Evolutionary conservation across 768 basidiomycete genomes (phyloP), one percentile per base, ranked within the genome.

Genomic region (Favolaschia claudopus): DNA sequence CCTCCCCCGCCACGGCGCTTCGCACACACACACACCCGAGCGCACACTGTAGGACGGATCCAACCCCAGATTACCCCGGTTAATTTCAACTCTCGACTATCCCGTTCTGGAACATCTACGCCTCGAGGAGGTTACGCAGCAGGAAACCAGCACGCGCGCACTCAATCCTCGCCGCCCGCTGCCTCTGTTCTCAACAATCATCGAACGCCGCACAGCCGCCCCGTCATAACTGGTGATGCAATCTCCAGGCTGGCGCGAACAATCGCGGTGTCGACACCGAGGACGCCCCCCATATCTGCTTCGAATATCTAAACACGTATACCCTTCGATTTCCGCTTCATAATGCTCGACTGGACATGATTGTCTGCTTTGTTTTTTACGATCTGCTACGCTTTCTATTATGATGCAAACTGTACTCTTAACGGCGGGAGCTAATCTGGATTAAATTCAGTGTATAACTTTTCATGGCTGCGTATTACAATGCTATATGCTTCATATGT

Each of bases 151-250:
- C 85, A 87, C 65, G 68, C 79, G 7, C 85, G 89, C 36, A 89
- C 86, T 38, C 89, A 88, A 62, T 91, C 91, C 0, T 81, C 89
- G 8, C 87, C 88, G 14, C 82, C 86, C 44, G 69, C 77, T 1
- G 72, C 79, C 39, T 64, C 69, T 5, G 54, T 67, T 38, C 44
- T 59, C 52, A 66, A 66, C 36, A 71, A 69, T 34, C 74, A 81
- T 45, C 82, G 85, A 22, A 49, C 70, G 19, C 71, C 75, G 17
- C 83, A 85, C 60, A 60, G 76, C 31, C 82, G 91, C 10, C 91
- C 91, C n/a, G 80, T 92, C 39, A 82, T 93, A 64, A 89, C 88
- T 6, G 86, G 80, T 13, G 89, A 88, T 46, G 91, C 89, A 3
- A 82, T 91, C 47, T 86, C 89, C 13, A 79, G 79, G 55, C 71